These are phyloP conservation scores for Euphrasia arctica DNA, from an alignment of 305 asterid genomes.

Conservation along the genomic window DNA sequence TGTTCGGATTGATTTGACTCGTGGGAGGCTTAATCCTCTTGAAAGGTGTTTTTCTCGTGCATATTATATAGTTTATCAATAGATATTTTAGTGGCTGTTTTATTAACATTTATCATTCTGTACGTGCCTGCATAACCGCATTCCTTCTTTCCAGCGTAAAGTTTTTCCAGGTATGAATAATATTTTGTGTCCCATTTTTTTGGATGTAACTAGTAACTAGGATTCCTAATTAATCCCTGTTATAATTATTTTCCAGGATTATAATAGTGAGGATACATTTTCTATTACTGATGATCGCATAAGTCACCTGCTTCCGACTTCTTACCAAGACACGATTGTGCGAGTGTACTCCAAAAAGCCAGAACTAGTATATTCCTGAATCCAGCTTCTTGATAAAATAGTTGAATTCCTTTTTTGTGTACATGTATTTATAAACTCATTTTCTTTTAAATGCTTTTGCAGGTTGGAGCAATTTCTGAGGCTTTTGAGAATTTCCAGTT, in stretches of 20 bases:
- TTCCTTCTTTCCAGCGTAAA: slow-evolving; percentile 60
- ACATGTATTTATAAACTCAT: not conserved
- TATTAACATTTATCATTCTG: slow-evolving; percentile 23
- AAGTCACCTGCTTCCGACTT: slow-evolving; percentile 93
- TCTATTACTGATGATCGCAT: slow-evolving; percentile 61
- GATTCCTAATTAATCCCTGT: not conserved
- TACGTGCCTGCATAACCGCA: slow-evolving; percentile 22
- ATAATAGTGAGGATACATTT: slow-evolving; percentile 67
- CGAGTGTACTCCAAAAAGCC: slow-evolving; percentile 92
- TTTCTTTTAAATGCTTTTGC: slow-evolving; percentile 23
- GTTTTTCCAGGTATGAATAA: slow-evolving; percentile 78
- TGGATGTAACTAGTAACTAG: not conserved
- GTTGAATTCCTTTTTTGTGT: not conserved
- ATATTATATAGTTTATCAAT: slow-evolving; percentile 8
- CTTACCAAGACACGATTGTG: slow-evolving; percentile 86
- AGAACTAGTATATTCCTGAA: slow-evolving; percentile 58
- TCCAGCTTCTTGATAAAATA: slow-evolving; percentile 18
- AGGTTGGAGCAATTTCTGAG: slow-evolving; percentile 73
- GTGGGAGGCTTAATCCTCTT: slow-evolving; percentile 82
- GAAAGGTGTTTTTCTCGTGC: slow-evolving; percentile 50
- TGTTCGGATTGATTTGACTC: slow-evolving; percentile 79
- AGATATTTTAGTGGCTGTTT: slow-evolving; percentile 8
- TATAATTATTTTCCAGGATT: slow-evolving; percentile 49
- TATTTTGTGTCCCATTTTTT: slow-evolving; percentile 10
- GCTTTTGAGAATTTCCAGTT: slow-evolving; percentile 94